Conservation (phyloP, 2,329 filamentous ascomycete species). For the Colletotrichum neosansevieriae region DNA sequence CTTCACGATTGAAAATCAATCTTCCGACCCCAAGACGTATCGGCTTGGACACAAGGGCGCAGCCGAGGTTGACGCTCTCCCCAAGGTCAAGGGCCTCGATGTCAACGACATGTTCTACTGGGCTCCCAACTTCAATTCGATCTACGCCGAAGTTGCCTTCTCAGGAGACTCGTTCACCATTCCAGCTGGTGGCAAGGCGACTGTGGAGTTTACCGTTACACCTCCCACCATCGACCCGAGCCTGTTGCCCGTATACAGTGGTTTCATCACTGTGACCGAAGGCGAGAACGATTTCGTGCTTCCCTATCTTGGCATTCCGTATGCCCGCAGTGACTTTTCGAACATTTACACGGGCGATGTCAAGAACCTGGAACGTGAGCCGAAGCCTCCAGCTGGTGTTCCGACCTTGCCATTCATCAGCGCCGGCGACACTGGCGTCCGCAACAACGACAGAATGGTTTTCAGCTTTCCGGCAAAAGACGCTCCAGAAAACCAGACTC, state of each 20-base stretch:
- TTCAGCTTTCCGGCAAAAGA: constrained; percentile 31
- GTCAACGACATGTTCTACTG: constrained; percentile 34
- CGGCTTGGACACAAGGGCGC: constrained; percentile 22
- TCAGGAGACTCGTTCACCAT: constrained; percentile 10
- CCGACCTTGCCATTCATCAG: constrained; percentile 19
- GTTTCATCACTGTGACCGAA: constrained; percentile 25
- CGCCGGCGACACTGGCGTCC: constrained; percentile 15
- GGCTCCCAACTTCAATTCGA: constrained; percentile 14
- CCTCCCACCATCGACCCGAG: constrained; percentile 13
- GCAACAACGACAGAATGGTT: constrained; percentile 17
- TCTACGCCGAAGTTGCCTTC: constrained; percentile 20
- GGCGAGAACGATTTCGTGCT: constrained; percentile 4
- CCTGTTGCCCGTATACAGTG: constrained; percentile 28
- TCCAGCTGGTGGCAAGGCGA: constrained; percentile 16
- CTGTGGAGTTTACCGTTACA: constrained; percentile 2
- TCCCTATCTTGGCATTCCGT: constrained; percentile 25
- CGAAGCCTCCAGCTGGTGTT: constrained; percentile 8
- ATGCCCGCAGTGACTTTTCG: neutral
- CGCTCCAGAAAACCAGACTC: constrained; percentile 2
- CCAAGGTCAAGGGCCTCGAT: constrained; percentile 5
- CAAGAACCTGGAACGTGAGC: neutral
- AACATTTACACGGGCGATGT: constrained; percentile 25
- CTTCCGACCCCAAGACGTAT: constrained; percentile 23
- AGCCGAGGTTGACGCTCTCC: constrained; percentile 19
- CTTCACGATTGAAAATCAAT: constrained; percentile 31